phyloP scores from a whole-genome alignment of 2,329 filamentous ascomycete genomes.

The Stachybotrys echinatus region DNA sequence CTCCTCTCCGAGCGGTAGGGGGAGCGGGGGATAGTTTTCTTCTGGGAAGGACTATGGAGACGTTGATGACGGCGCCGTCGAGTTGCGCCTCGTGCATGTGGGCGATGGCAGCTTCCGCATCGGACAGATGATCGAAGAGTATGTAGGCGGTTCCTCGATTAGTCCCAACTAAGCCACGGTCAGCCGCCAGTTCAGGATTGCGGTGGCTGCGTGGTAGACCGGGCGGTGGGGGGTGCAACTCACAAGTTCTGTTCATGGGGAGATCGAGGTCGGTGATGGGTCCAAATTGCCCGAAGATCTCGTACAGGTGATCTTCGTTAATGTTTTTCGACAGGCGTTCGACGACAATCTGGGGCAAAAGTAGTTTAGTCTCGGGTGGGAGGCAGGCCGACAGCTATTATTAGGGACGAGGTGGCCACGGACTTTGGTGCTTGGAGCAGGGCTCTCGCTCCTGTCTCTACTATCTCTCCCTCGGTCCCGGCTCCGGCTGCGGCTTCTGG shows the following conservation, averaged over 20 bases:
- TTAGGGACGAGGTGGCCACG: slow-evolving; percentile 4
- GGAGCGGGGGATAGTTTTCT: slow-evolving; percentile 79
- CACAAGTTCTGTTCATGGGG: slow-evolving; percentile 82
- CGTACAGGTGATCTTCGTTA: slow-evolving; percentile 77
- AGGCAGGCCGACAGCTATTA: background rate
- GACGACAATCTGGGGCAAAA: slow-evolving; percentile 69
- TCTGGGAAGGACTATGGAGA: slow-evolving; percentile 82
- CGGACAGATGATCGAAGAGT: slow-evolving; percentile 68
- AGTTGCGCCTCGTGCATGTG: slow-evolving; percentile 98
- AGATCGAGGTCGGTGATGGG: slow-evolving; percentile 82
- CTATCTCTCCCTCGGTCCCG: slow-evolving; percentile 26
- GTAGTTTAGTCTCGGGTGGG: slow-evolving; percentile 6
- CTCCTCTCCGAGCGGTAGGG: slow-evolving; percentile 61
- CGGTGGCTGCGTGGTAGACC: background rate
- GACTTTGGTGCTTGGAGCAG: slow-evolving; percentile 49
- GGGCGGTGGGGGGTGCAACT: slow-evolving; percentile 30
- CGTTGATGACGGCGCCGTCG: slow-evolving; percentile 76
- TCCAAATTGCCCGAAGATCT: slow-evolving; percentile 90
- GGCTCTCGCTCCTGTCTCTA: slow-evolving; percentile 30
- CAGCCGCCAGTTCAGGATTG: slow-evolving; percentile 7
- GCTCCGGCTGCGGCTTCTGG: slow-evolving; percentile 22
- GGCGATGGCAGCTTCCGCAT: slow-evolving; percentile 83
- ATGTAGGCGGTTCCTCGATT: slow-evolving; percentile 95
- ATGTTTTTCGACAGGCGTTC: slow-evolving; percentile 96
- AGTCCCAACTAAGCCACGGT: slow-evolving; percentile 58